phyloP scores from a whole-genome alignment of 2,329 filamentous ascomycete genomes.

The Rhinocladiella similis region DNA sequence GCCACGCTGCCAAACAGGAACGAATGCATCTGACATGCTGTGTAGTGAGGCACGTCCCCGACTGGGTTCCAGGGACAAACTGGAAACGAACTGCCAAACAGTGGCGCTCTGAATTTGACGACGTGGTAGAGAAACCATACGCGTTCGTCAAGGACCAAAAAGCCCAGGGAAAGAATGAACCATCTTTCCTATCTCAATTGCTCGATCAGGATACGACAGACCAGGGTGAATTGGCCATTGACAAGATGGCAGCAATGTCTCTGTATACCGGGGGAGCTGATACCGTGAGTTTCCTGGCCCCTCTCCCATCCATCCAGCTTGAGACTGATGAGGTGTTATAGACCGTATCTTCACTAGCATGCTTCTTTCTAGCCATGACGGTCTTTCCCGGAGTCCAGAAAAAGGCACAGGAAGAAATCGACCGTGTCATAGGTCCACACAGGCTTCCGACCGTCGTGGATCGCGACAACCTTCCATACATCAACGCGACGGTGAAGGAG shows the following conservation, averaged over 20 bases:
- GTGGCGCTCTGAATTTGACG: slow-evolving; percentile 36
- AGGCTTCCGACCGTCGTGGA: slow-evolving; percentile 41
- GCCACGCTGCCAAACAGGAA: background rate
- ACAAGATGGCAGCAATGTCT: slow-evolving; percentile 45
- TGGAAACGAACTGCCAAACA: slow-evolving; percentile 45
- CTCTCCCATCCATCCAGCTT: no score
- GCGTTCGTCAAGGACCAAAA: slow-evolving; percentile 46
- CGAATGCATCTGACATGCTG: background rate
- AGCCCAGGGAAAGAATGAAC: slow-evolving; percentile 30
- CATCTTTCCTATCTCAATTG: slow-evolving; percentile 44
- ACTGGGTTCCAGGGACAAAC: slow-evolving; percentile 47
- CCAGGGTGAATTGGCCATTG: slow-evolving; percentile 34
- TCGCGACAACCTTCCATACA: slow-evolving; percentile 37
- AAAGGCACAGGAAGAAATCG: slow-evolving; percentile 46
- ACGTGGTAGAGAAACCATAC: slow-evolving; percentile 44
- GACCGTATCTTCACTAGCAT: slow-evolving; percentile 42
- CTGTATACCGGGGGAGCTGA: slow-evolving; percentile 46
- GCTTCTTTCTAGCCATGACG: slow-evolving; percentile 54
- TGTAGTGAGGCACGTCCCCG: slow-evolving; percentile 40
- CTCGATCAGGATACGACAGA: slow-evolving; percentile 37
- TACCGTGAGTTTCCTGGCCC: slow-evolving; percentile 30
- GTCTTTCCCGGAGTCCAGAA: slow-evolving; percentile 51
- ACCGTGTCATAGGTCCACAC: slow-evolving; percentile 41
- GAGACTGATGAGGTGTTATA: background rate
- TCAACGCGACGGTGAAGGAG: slow-evolving; percentile 42